phyloP scores from a whole-genome alignment of 768 basidiomycete species.

The Suillus occidentalis region DNA sequence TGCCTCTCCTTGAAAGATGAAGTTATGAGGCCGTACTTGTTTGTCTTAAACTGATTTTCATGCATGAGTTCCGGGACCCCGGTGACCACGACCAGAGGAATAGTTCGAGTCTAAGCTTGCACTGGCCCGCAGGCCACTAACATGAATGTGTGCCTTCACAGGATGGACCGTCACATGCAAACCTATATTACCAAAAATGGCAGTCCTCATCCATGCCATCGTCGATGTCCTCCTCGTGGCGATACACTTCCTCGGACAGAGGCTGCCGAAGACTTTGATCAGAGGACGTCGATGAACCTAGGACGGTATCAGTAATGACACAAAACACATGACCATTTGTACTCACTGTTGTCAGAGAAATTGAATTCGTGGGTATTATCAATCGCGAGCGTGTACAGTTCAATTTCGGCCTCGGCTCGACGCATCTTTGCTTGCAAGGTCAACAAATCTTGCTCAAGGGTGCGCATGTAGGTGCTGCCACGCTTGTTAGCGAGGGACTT shows the following conservation, averaged over 20 bases:
- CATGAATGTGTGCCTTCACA: neutral
- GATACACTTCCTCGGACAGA: neutral
- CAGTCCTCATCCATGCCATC: neutral
- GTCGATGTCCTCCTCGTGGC: neutral
- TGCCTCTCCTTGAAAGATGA: too few relatives aligned
- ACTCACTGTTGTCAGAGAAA: neutral
- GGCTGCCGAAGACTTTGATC: neutral
- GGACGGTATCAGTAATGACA: neutral
- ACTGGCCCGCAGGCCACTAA: neutral
- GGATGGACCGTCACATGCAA: neutral
- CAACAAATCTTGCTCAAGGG: neutral
- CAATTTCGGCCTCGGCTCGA: neutral
- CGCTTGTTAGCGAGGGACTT: neutral
- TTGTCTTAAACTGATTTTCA: too few relatives aligned
- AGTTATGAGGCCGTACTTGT: too few relatives aligned
- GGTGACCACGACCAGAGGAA: neutral
- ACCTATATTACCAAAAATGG: neutral
- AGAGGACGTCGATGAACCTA: neutral
- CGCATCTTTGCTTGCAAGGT: constrained; percentile 1
- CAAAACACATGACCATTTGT: neutral
- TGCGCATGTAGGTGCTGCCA: neutral
- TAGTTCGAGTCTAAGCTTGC: neutral
- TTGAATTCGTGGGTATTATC: neutral
- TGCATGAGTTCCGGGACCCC: too few relatives aligned
- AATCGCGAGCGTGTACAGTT: neutral